Evolutionary conservation across 768 basidiomycete species (phyloP), one percentile per base, ranked within the genome.

Genomic region (Psilocybe azurescens): DNA sequence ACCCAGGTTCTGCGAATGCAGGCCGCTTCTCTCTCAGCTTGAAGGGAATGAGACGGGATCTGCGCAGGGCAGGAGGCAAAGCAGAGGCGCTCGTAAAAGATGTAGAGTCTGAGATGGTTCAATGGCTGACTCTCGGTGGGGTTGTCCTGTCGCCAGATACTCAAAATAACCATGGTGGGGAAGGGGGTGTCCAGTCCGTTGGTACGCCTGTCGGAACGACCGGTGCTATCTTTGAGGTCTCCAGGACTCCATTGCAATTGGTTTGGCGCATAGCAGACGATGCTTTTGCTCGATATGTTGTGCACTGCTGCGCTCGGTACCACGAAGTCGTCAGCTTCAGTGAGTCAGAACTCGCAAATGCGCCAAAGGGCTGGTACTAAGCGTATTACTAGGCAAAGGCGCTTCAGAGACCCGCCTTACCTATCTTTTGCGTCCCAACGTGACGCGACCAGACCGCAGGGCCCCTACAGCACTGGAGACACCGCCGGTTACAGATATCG

Each of bases 311-410:
- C 61, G 91, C 91, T 46, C 80, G 92, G 39, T 94, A 89, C 74
- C 86, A 93, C 72, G 86, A 87, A 60, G 73, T 94, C 61, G 88
- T 94, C 68, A 90, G 89, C 76, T 94, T 88, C 79, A 94, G 91
- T 91, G 73, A 67, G 90, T 36, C 11, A 80, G n/a, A 48, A 32
- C 14, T 38, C 13, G 7, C 33, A 10, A 5, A 16, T 41, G 30
- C 39, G 11, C 30, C 14, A n/a, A 50, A 41, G 55, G 44, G 20
- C 50, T 44, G 44, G 20, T 54, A n/a, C 10, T 38, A 24, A 54
- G 7, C 7, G 29, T 47, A 39, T 36, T 56, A 58, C 39, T 52
- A 85, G 87, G 89, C 77, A 90, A 86, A 74, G 88, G 89, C 29
- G 71, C 75, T 1, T 72, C 82, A 1, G 86, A 86, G 0, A 73